phyloP scores from a whole-genome alignment of 2,329 filamentous ascomycete genomes.

The Decorospora gaudefroyi region DNA sequence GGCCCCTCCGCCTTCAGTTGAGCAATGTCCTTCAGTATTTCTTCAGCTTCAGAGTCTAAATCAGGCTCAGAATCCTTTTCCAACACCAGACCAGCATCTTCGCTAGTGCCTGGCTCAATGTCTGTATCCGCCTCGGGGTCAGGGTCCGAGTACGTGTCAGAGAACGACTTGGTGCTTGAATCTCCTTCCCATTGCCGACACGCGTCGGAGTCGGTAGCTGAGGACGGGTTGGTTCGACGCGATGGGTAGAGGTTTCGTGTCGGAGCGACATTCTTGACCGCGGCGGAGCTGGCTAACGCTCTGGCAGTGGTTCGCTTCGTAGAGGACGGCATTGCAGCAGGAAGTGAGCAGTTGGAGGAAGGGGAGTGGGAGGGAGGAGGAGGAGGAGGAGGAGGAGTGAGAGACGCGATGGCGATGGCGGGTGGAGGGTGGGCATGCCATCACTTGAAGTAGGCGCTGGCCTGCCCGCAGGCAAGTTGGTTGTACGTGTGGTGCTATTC shows the following conservation, averaged over 20 bases:
- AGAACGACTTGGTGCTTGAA: conserved; percentile 9
- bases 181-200: conserved; percentile 4
- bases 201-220: conserved; percentile 6
- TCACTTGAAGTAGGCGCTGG: conserved; percentile 14
- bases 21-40: conserved; percentile 24
- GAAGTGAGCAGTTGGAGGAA: conserved; percentile 2
- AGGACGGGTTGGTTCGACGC: conserved; percentile 6
- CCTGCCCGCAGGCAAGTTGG: conserved; percentile 3
- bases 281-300: conserved; percentile 3
- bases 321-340: conserved; percentile 4
- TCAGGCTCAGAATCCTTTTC: conserved; percentile 8
- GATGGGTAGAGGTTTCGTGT: conserved; percentile 7
- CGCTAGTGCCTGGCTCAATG: conserved; percentile 5
- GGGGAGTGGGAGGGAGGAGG: too few relatives aligned
- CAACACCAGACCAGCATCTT: conserved; percentile 4
- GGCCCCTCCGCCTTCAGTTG: conserved; percentile 19
- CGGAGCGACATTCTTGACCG: conserved; percentile 1
- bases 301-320: conserved; percentile 6
- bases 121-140: conserved; percentile 13
- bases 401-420: conserved; percentile 4
- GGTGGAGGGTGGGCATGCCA: conserved; percentile 11
- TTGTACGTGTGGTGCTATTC: conserved; percentile 4
- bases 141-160: conserved; percentile 16
- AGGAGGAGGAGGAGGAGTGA: conserved; percentile 3
- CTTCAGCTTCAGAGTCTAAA: conserved; percentile 24